Percentiles rank a stretch among this genome's conserved stretches.
Conservation (phyloP, 371 early-diverging fungal genomes). For the Basidiobolus meristosporus region DNA sequence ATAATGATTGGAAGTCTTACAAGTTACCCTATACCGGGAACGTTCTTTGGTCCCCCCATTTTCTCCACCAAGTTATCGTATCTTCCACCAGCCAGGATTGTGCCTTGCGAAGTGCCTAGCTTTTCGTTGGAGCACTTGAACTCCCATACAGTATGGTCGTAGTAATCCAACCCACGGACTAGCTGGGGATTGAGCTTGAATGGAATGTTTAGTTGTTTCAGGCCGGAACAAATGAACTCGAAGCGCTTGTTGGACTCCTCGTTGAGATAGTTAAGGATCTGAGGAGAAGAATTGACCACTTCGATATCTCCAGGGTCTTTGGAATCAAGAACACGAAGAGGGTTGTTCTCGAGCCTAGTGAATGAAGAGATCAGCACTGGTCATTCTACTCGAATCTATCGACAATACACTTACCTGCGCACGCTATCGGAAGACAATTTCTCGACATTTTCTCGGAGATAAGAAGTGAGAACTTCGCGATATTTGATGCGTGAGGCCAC, state of each 20-base stretch:
- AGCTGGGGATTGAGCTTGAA: slow-evolving; percentile 19
- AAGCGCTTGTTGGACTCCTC: slow-evolving; percentile 13
- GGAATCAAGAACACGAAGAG: slow-evolving; percentile 36
- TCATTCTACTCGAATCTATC: neutral
- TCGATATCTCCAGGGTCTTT: slow-evolving; percentile 21
- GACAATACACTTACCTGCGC: slow-evolving; percentile 6
- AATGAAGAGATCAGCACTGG: neutral
- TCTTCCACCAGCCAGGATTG: slow-evolving; percentile 41
- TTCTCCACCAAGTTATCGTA: slow-evolving; percentile 27
- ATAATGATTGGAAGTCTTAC: neutral
- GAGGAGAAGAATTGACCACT: slow-evolving; percentile 13
- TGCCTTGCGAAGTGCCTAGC: slow-evolving; percentile 30
- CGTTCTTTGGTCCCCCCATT: slow-evolving; percentile 17
- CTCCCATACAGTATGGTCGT: slow-evolving; percentile 42
- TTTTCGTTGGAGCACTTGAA: slow-evolving; percentile 9
- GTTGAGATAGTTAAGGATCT: slow-evolving; percentile 13
- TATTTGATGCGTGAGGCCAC: slow-evolving; percentile 16
- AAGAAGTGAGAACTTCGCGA: slow-evolving; percentile 12
- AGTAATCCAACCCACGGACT: slow-evolving; percentile 44
- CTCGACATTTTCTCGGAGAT: slow-evolving; percentile 9
- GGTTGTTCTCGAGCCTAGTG: slow-evolving; percentile 20
- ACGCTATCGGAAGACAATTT: slow-evolving; percentile 21
- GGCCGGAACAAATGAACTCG: slow-evolving; percentile 11
- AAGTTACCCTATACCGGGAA: slow-evolving; percentile 21
- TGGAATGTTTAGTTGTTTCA: slow-evolving; percentile 16